Evolutionary conservation across 805 yeast species (phyloP).

Genomic region (Yamadazyma phyllophila): DNA sequence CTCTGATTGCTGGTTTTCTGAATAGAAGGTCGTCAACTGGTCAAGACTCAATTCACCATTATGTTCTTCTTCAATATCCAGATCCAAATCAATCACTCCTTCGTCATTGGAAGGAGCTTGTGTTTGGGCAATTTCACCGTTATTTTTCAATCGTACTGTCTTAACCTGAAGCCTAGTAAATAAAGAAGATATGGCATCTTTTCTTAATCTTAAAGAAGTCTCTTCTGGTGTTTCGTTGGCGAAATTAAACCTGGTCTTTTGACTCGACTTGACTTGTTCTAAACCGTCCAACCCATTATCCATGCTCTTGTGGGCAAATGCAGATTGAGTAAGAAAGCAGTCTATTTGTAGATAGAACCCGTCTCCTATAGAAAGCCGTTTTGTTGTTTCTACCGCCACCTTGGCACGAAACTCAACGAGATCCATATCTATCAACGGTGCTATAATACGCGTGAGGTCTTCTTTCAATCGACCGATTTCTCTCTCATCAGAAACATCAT

Average conservation of each 20-base stretch:
- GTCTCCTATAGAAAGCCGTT: slow-evolving; percentile 68
- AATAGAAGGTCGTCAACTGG: slow-evolving; percentile 74
- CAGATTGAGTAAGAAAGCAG: slow-evolving; percentile 50
- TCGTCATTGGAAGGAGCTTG: slow-evolving; percentile 16
- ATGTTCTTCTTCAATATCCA: not conserved
- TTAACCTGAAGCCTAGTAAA: slow-evolving; percentile 50
- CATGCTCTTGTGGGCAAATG: slow-evolving; percentile 22
- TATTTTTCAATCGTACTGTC: slow-evolving; percentile 13
- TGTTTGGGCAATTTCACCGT: slow-evolving; percentile 6
- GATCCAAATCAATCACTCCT: slow-evolving; percentile 4
- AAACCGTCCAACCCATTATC: slow-evolving; percentile 10
- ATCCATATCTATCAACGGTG: slow-evolving; percentile 59
- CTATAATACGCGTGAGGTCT: slow-evolving; percentile 60
- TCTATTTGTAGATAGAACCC: slow-evolving; percentile 68
- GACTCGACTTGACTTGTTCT: slow-evolving; percentile 14
- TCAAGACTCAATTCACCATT: slow-evolving; percentile 52
- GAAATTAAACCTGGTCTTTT: slow-evolving; percentile 23
- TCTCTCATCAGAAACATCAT: slow-evolving; percentile 27
- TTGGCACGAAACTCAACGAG: slow-evolving; percentile 56
- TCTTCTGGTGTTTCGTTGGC: slow-evolving; percentile 54
- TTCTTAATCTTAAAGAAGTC: slow-evolving; percentile 48
- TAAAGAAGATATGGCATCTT: slow-evolving; percentile 51
- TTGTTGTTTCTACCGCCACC: slow-evolving; percentile 54
- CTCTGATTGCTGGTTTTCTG: slow-evolving; percentile 65
- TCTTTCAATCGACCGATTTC: slow-evolving; percentile 80